Evolutionary conservation across 208 protist genomes (phyloP).

Genomic region (Trypanosoma vivax): DNA sequence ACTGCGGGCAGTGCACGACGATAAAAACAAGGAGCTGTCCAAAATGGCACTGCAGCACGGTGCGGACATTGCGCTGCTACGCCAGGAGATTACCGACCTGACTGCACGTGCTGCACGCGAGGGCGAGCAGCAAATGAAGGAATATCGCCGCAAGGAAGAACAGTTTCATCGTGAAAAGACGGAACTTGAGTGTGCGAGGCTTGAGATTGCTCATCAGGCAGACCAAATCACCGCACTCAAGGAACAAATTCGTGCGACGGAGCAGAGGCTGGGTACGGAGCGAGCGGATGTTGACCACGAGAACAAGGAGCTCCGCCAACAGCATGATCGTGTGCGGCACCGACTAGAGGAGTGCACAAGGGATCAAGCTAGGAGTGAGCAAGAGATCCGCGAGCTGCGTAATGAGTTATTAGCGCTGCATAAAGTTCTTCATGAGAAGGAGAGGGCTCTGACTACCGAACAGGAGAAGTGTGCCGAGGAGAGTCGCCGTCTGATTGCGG

Average conservation of each 20-base stretch:
- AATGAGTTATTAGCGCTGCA: constrained; percentile 50
- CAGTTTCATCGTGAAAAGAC: constrained; percentile 22
- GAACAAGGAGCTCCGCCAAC: constrained; percentile 17
- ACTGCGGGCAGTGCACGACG: constrained; percentile 2
- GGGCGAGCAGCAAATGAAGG: not conserved
- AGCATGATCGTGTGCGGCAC: constrained; percentile 28
- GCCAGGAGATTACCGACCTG: constrained; percentile 15
- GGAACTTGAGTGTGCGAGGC: constrained; percentile 16
- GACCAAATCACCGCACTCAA: constrained; percentile 15
- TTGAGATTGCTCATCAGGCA: constrained; percentile 20
- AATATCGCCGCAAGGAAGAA: constrained; percentile 15
- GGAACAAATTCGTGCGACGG: constrained; percentile 13
- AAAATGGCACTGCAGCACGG: constrained; percentile 12
- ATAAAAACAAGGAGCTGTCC: constrained; percentile 8
- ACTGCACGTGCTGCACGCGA: not conserved
- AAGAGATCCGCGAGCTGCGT: constrained; percentile 56
- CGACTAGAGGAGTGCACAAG: constrained; percentile 35
- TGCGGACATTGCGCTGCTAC: constrained; percentile 7
- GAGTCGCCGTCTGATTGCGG: constrained; percentile 8
- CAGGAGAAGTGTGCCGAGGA: constrained; percentile 17
- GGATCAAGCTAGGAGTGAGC: constrained; percentile 41
- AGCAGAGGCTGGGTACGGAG: constrained; percentile 14
- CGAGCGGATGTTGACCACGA: constrained; percentile 20
- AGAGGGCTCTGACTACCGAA: constrained; percentile 16
- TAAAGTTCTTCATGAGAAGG: constrained; percentile 30